Percentiles rank a stretch among this genome's conserved stretches.
phyloP scores from a whole-genome alignment of 179 eudicot genomes.

The Sideroxylon spinosum region DNA sequence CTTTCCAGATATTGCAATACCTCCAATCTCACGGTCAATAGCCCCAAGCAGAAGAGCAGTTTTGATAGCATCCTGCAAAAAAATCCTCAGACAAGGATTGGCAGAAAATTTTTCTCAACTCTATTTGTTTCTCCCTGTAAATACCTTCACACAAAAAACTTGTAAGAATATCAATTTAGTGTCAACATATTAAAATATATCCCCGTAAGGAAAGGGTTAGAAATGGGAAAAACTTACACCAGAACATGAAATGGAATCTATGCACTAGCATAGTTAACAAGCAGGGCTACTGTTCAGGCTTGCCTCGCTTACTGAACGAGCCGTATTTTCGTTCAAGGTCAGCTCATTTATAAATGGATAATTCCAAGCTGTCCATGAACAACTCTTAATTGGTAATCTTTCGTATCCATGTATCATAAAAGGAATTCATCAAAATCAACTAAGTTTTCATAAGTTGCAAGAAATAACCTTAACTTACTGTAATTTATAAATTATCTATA shows the following conservation, averaged over 20 bases:
- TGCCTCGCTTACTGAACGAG: too few relatives aligned
- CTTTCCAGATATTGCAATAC: conserved; percentile 91
- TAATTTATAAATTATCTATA: too few relatives aligned
- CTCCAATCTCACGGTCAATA: conserved; percentile 90
- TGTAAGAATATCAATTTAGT: background rate
- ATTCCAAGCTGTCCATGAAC: too few relatives aligned
- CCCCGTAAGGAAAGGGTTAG: background rate
- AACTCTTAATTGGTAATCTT: too few relatives aligned
- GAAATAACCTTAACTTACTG: too few relatives aligned
- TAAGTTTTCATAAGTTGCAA: too few relatives aligned
- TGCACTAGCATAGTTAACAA: background rate
- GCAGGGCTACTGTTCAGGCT: background rate
- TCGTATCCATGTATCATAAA: too few relatives aligned
- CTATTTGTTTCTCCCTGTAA: background rate
- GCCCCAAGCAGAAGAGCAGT: conserved; percentile 96
- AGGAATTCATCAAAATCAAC: too few relatives aligned
- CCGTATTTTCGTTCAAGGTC: too few relatives aligned
- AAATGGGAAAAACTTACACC: background rate
- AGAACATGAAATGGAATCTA: background rate
- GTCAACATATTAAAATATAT: background rate
- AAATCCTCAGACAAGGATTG: background rate
- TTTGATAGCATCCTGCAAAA: conserved; percentile 83
- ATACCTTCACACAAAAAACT: background rate
- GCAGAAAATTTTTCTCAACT: background rate
- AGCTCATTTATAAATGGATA: too few relatives aligned